These are phyloP conservation scores for Exophiala oligosperma DNA, from an alignment of 2,329 filamentous ascomycete species.

Conservation along the genomic window DNA sequence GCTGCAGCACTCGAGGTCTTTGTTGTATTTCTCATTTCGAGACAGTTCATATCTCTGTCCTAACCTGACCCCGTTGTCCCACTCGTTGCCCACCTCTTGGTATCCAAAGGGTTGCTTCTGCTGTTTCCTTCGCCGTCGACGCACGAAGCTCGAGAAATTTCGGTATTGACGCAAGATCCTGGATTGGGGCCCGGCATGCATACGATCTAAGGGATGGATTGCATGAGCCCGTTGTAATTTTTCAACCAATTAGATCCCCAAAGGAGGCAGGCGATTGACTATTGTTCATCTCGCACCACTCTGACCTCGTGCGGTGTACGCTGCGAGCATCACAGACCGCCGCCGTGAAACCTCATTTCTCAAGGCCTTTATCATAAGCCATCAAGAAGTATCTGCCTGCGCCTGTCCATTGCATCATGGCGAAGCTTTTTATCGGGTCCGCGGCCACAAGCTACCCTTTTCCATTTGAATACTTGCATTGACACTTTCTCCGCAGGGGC, in stretches of 20 bases:
- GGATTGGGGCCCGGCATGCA: constrained; percentile 16
- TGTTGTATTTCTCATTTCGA: not conserved
- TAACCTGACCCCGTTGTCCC: not conserved
- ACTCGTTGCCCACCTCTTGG: constrained; percentile 3
- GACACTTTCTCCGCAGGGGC: constrained; percentile 60
- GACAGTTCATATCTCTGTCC: not conserved
- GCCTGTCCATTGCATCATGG: constrained; percentile 20
- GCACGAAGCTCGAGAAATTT: constrained; percentile 6
- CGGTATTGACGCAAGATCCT: constrained; percentile 13
- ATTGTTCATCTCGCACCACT: constrained; percentile 16
- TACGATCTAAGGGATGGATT: constrained; percentile 22
- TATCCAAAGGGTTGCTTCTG: not conserved
- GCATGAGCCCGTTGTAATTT: constrained; percentile 20
- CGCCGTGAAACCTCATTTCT: constrained; percentile 8
- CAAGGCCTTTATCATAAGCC: not conserved
- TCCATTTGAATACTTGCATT: constrained; percentile 2
- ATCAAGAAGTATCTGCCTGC: not conserved
- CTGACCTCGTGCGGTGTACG: constrained; percentile 16
- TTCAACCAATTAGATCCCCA: constrained; percentile 21
- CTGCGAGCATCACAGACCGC: constrained; percentile 12
- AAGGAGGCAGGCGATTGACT: constrained; percentile 12
- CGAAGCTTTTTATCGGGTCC: constrained; percentile 32
- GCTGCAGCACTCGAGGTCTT: not conserved
- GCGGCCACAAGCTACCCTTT: constrained; percentile 9
- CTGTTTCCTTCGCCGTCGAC: not conserved